phyloP scores from a whole-genome alignment of 2,329 filamentous ascomycete species.

The Paecilomyces formosus region DNA sequence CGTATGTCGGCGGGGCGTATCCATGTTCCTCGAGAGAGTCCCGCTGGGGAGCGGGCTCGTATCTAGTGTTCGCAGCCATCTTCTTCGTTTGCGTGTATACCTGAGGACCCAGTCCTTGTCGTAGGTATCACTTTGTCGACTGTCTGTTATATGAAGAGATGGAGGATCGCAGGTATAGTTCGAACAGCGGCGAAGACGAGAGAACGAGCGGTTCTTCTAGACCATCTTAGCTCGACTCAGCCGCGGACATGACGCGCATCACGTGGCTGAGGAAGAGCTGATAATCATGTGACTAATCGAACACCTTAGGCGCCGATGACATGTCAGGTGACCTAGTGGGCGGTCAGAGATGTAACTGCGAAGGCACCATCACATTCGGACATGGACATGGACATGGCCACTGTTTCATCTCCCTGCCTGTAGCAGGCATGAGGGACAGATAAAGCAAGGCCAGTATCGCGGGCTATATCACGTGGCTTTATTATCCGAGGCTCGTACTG shows the following conservation, averaged over 20 bases:
- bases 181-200: background rate
- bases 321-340: background rate
- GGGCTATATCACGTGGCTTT: background rate
- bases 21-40: conserved; percentile 72
- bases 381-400: background rate
- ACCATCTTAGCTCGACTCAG: background rate
- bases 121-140: background rate
- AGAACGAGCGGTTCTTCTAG: background rate
- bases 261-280: background rate
- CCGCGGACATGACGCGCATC: background rate
- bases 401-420: background rate
- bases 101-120: background rate
- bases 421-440: background rate
- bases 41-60: conserved; percentile 72
- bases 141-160: background rate
- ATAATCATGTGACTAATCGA: background rate
- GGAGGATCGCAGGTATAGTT: background rate
- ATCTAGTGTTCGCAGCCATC: conserved; percentile 77
- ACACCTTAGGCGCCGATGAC: background rate
- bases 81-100: background rate
- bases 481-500: background rate
- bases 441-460: background rate
- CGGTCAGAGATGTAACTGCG: background rate
- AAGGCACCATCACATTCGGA: too few species aligned
- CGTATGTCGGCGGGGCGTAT: conserved; percentile 78